Percentiles rank a stretch among this genome's conserved stretches.
phyloP scores from a whole-genome alignment of 2,329 filamentous ascomycete species.

The Alternaria metachromatica region DNA sequence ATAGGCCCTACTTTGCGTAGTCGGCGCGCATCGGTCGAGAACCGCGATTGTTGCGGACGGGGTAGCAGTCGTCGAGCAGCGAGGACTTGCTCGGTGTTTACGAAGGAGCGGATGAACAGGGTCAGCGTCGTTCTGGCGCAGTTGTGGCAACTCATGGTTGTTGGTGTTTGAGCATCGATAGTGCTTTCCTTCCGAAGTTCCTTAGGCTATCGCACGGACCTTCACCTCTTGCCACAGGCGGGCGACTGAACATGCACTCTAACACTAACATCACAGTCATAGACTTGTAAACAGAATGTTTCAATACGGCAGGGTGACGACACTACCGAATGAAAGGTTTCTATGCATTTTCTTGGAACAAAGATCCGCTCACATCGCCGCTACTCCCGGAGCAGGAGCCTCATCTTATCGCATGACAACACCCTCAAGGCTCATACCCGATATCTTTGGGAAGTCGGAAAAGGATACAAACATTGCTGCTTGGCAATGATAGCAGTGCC shows the following conservation, averaged over 20 bases:
- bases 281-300: not conserved
- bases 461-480: not conserved
- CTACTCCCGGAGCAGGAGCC: not conserved
- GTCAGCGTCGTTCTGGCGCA: slow-evolving; percentile 32
- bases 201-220: slow-evolving; percentile 23
- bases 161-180: not conserved
- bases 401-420: not conserved
- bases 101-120: slow-evolving; percentile 30
- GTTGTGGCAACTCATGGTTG: slow-evolving; percentile 37
- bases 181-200: slow-evolving; percentile 9
- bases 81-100: slow-evolving; percentile 1
- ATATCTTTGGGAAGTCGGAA: not conserved
- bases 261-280: not conserved
- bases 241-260: not conserved
- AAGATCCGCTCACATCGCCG: not conserved
- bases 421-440: not conserved
- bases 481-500: not conserved
- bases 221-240: not conserved
- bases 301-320: not conserved
- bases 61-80: slow-evolving; percentile 8
- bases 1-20: not conserved
- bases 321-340: not conserved
- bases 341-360: not conserved
- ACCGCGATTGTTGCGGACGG: slow-evolving; percentile 18
- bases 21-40: slow-evolving; percentile 18